These are phyloP conservation scores for Malassezia vespertilionis DNA, from an alignment of 1,284 basidiomycete genomes.

Conservation along the genomic window DNA sequence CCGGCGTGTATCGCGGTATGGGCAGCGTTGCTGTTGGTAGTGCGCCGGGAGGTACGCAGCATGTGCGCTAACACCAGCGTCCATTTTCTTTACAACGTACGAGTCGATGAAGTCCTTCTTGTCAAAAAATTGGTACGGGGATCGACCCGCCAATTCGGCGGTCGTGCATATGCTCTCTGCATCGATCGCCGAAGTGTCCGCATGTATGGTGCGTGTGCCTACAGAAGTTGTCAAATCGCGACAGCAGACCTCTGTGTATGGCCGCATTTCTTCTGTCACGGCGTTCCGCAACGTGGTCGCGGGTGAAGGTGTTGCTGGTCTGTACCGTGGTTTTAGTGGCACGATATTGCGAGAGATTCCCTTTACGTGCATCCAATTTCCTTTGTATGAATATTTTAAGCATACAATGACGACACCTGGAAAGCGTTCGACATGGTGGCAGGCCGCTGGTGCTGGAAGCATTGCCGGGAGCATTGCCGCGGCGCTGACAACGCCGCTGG, in stretches of 20 bases:
- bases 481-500: constrained; percentile 80
- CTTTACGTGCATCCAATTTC: constrained; percentile 95
- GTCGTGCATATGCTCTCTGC: constrained; percentile 48
- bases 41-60: constrained; percentile 61
- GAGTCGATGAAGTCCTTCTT: constrained; percentile 67
- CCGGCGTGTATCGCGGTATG: constrained; percentile 82
- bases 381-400: constrained; percentile 85
- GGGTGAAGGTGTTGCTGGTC: constrained; percentile 58
- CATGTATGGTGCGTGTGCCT: constrained; percentile 82
- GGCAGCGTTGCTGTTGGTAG: constrained; percentile 91
- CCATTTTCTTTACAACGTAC: constrained; percentile 89
- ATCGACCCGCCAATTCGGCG: constrained; percentile 24
- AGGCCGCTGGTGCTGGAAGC: constrained; percentile 83
- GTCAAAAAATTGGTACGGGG: constrained; percentile 12
- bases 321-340: constrained; percentile 68
- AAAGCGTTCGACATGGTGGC: constrained; percentile 50
- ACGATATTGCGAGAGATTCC: constrained; percentile 82
- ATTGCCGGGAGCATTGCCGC: constrained; percentile 83
- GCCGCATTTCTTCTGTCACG: constrained; percentile 52
- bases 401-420: constrained; percentile 22
- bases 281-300: constrained; percentile 52
- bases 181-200: constrained; percentile 52
- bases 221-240: constrained; percentile 87
- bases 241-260: constrained; percentile 64
- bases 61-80: constrained; percentile 51